Conservation (phyloP, 2,329 filamentous ascomycete species). For the Harringtonia aguacate region DNA sequence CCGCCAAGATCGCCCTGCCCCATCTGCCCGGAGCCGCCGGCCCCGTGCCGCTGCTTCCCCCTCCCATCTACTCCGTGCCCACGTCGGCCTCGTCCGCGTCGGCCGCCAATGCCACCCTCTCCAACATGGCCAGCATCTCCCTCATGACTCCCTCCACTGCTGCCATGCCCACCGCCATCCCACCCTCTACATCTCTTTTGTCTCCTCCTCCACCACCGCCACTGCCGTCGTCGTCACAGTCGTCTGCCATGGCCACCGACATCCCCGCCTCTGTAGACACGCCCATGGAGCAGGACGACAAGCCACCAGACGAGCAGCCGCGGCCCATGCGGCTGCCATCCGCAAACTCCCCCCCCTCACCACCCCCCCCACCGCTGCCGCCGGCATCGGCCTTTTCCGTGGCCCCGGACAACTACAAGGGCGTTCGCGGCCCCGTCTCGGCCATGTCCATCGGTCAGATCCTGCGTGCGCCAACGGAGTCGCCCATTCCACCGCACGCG, state of each 20-base stretch:
- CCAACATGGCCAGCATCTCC: too few species aligned
- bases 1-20: conserved; percentile 42
- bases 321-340: too few species aligned
- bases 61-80: too few species aligned
- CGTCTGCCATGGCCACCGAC: background rate
- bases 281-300: conserved; percentile 10
- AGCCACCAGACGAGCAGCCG: conserved; percentile 6
- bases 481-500: conserved; percentile 16
- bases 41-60: background rate
- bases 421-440: conserved; percentile 33
- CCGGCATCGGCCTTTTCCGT: conserved; percentile 16
- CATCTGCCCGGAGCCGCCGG: background rate
- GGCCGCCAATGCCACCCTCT: too few species aligned
- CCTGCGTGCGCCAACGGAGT: conserved; percentile 15
- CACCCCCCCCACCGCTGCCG: conserved; percentile 12
- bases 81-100: too few species aligned
- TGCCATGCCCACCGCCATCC: conserved; percentile 1
- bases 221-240: background rate
- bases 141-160: conserved; percentile 10
- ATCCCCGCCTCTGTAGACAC: background rate
- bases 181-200: background rate
- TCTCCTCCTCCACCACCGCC: background rate
- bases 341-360: conserved; percentile 28
- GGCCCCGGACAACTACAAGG: conserved; percentile 30
- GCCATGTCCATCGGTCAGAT: conserved; percentile 22